These are phyloP conservation scores for Ceratocystis smalleyi DNA, from an alignment of 2,329 filamentous ascomycete genomes.

Conservation along the genomic window DNA sequence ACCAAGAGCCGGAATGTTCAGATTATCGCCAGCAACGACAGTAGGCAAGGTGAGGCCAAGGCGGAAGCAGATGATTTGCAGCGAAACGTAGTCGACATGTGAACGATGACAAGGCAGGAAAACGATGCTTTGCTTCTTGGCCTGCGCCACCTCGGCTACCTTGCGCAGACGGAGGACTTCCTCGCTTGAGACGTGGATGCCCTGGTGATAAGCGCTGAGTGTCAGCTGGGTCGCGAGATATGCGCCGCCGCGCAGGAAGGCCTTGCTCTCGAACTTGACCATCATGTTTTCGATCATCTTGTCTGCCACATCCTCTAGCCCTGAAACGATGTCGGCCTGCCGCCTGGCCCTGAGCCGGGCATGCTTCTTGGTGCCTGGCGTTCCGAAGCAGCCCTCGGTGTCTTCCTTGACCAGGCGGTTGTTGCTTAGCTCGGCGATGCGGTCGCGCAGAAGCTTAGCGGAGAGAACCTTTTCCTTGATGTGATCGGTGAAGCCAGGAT, in stretches of 20 bases:
- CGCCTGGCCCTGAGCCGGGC: conserved; percentile 9
- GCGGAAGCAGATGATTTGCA: conserved; percentile 91
- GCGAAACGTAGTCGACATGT: conserved; percentile 88
- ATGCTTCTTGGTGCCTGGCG: conserved; percentile 20
- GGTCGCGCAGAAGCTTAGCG: conserved; percentile 56
- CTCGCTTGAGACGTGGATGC: conserved; percentile 88
- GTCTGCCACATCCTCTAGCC: conserved; percentile 66
- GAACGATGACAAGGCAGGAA: conserved; percentile 90
- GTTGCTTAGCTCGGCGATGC: conserved; percentile 70
- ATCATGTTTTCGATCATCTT: conserved; percentile 91
- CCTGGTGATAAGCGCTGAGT: conserved; percentile 88
- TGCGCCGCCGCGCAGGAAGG: conserved; percentile 83
- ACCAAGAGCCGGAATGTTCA: conserved; percentile 85
- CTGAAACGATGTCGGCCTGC: conserved; percentile 30
- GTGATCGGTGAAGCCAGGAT: conserved; percentile 75
- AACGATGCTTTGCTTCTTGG: conserved; percentile 86
- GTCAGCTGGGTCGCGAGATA: conserved; percentile 77
- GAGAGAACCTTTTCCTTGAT: conserved; percentile 69
- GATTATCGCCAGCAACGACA: conserved; percentile 86
- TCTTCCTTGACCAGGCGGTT: conserved; percentile 55
- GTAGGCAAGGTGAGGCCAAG: conserved; percentile 77
- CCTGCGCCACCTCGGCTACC: conserved; percentile 67
- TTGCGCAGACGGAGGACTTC: conserved; percentile 71
- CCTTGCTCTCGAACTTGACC: conserved; percentile 93
- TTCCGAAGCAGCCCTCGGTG: conserved; percentile 38